A percentile compares a stretch with the other conserved stretches of the same genome.
Conservation (phyloP, 306 rosid genomes). For the Fragaria nilgerrensis region DNA sequence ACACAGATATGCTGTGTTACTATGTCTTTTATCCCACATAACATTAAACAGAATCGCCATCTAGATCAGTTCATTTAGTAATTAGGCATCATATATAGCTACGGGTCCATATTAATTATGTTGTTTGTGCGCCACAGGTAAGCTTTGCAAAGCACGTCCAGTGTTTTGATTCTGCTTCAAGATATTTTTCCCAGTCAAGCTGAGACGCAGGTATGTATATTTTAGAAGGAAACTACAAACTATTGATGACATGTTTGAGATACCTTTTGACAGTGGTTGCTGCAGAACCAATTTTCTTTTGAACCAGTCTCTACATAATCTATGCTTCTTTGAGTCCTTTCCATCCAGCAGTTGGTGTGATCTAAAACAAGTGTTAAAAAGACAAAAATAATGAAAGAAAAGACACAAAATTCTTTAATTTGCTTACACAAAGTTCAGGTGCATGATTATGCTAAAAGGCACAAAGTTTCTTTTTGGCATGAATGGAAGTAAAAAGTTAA, state of each 20-base stretch:
- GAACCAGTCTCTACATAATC: constrained; percentile 25
- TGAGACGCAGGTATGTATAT: background rate
- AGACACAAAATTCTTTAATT: constrained; percentile 14
- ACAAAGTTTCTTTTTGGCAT: background rate
- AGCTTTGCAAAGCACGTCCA: background rate
- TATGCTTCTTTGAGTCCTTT: constrained; percentile 2
- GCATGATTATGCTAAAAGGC: background rate
- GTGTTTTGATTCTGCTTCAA: background rate
- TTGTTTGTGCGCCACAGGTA: background rate
- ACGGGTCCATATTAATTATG: background rate
- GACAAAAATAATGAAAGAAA: constrained; percentile 30
- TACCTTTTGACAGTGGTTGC: constrained; percentile 63
- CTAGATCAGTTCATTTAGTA: background rate
- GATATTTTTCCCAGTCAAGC: constrained; percentile 3
- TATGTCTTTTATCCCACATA: background rate
- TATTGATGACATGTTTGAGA: constrained; percentile 6
- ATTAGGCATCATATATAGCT: background rate
- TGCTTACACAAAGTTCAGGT: background rate
- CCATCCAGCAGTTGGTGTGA: constrained; percentile 58
- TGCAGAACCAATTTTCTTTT: constrained; percentile 55
- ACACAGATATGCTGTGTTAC: background rate
- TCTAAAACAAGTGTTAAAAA: constrained; percentile 47
- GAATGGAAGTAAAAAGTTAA: background rate
- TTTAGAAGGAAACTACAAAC: background rate
- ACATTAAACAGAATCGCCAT: background rate